Evolutionary conservation across 2,329 filamentous ascomycete genomes (phyloP).

Genomic region (Rugonectria rugulosa): DNA sequence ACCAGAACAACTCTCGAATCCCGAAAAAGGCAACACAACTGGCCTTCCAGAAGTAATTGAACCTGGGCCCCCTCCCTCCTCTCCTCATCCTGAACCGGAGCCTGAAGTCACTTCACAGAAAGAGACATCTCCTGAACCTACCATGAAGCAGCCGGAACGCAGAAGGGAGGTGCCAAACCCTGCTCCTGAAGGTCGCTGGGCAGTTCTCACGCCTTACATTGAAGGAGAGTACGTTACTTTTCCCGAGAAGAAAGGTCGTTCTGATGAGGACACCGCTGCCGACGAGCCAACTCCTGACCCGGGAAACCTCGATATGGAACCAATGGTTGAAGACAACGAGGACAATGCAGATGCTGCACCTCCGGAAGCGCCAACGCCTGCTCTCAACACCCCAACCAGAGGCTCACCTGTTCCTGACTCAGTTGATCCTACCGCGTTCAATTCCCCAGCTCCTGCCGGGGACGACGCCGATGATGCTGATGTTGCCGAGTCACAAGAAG

Average conservation of each 20-base stretch:
- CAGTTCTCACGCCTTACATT: conserved; percentile 51
- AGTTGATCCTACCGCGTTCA: conserved; percentile 46
- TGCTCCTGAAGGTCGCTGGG: conserved; percentile 44
- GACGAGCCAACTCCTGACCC: conserved; percentile 43
- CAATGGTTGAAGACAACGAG: conserved; percentile 44
- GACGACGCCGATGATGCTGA: conserved; percentile 49
- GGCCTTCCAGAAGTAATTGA: conserved; percentile 28
- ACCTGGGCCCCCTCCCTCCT: conserved; percentile 25
- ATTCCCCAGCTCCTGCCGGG: conserved; percentile 47
- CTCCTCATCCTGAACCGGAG: conserved; percentile 30
- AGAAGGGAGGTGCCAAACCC: conserved; percentile 38
- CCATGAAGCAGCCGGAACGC: background rate
- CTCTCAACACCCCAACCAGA: conserved; percentile 48
- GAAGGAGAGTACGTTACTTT: conserved; percentile 49
- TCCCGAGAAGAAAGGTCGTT: conserved; percentile 46
- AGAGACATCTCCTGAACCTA: conserved; percentile 15
- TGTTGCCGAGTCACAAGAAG: conserved; percentile 45
- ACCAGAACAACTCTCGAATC: conserved; percentile 24
- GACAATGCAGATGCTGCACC: conserved; percentile 41
- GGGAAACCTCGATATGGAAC: conserved; percentile 41
- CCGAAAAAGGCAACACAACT: conserved; percentile 26
- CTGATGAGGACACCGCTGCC: conserved; percentile 42
- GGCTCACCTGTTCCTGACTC: conserved; percentile 51
- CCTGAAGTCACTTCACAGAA: conserved; percentile 34
- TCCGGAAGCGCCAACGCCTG: conserved; percentile 46